Conservation (phyloP, 371 early-diverging fungal genomes). For the Dinochytrium kinnereticum region DNA sequence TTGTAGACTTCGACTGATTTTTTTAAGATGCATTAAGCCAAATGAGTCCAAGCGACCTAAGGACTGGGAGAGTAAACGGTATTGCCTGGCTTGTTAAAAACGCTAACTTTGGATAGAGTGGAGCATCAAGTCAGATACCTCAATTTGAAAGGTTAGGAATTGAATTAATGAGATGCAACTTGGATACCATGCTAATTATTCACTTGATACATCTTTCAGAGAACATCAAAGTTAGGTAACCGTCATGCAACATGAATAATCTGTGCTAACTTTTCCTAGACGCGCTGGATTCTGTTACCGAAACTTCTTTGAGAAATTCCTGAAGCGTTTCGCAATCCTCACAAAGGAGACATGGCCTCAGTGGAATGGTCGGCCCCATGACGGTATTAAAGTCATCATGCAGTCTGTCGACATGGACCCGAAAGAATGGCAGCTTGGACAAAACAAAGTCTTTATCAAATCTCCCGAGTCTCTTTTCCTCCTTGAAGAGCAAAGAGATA, state of each 20-base stretch:
- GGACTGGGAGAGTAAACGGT: constrained; percentile 86
- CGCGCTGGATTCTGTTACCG: constrained; percentile 96
- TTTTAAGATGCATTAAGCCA: constrained; percentile 90
- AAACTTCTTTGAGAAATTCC: constrained; percentile 88
- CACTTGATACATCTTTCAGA: constrained; percentile 66
- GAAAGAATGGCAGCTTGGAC: constrained; percentile 96
- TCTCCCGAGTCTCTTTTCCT: constrained; percentile 95
- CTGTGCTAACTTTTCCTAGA: constrained; percentile 37
- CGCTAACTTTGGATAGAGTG: too few species aligned
- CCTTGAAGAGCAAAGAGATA: constrained; percentile 89
- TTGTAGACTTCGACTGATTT: not conserved
- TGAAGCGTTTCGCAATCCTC: constrained; percentile 76
- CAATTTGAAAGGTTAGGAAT: constrained; percentile 64
- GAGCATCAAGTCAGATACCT: constrained; percentile 97
- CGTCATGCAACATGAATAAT: not conserved
- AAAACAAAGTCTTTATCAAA: constrained; percentile 92
- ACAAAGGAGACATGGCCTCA: constrained; percentile 82
- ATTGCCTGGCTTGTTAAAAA: constrained; percentile 9
- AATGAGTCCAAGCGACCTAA: constrained; percentile 89
- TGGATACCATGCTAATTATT: not conserved
- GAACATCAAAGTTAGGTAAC: constrained; percentile 88
- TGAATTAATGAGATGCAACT: not conserved
- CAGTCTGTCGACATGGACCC: constrained; percentile 81
- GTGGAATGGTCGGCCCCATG: constrained; percentile 77
- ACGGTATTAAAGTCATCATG: constrained; percentile 80